phyloP scores from a whole-genome alignment of 2,329 filamentous ascomycete species.

The Dactylellina sp. region DNA sequence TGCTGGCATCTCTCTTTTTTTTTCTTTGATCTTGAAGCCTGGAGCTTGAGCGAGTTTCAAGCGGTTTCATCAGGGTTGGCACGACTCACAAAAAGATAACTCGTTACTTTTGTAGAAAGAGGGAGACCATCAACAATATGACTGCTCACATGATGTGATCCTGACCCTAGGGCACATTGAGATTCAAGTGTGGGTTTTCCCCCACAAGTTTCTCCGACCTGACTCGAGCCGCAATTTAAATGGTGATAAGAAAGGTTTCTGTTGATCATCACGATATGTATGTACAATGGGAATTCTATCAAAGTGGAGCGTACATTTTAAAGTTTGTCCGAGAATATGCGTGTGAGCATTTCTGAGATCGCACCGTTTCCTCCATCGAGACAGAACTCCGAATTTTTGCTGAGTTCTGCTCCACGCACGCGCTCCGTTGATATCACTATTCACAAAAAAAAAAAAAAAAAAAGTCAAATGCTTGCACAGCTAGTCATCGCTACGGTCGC shows the following conservation, averaged over 20 bases:
- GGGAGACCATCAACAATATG: neutral
- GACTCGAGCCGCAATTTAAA: slow-evolving; percentile 39
- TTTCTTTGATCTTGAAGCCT: slow-evolving; percentile 46
- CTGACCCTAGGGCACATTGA: slow-evolving; percentile 1
- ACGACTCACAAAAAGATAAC: slow-evolving; percentile 26
- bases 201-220: slow-evolving; percentile 43
- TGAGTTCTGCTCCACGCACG: too few species aligned
- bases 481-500: too few species aligned
- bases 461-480: too few species aligned
- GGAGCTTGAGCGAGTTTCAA: slow-evolving; percentile 56
- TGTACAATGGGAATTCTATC: slow-evolving; percentile 26
- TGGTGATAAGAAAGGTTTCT: slow-evolving; percentile 2
- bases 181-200: neutral
- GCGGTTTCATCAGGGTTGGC: slow-evolving; percentile 50
- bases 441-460: too few species aligned
- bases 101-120: neutral
- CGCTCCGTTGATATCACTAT: too few species aligned
- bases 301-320: slow-evolving; percentile 24
- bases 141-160: slow-evolving; percentile 50
- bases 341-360: slow-evolving; percentile 10
- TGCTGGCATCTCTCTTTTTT: too few species aligned
- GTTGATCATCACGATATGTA: too few species aligned
- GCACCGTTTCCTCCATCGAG: slow-evolving; percentile 3
- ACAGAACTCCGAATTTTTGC: neutral
- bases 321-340: slow-evolving; percentile 21